Conservation (phyloP, 1,139 yeast species). For the Debaryomycetaceae sp. region DNA sequence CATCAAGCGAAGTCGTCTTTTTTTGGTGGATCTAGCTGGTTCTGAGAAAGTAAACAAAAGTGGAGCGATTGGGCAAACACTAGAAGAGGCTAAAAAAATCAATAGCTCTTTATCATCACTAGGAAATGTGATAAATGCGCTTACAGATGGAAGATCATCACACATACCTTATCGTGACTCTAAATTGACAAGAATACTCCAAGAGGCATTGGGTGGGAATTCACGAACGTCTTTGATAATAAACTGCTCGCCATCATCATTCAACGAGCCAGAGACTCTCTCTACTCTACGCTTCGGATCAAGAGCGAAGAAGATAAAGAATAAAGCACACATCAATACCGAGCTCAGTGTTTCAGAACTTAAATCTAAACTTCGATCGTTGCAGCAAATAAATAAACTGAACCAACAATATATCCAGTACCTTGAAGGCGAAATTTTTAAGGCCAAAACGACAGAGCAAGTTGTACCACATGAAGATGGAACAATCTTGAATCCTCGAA, state of each 20-base stretch:
- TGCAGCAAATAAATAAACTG: slow-evolving; percentile 47
- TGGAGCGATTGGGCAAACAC: slow-evolving; percentile 70
- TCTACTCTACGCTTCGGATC: slow-evolving; percentile 80
- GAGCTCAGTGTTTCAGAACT: slow-evolving; percentile 62
- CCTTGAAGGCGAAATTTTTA: slow-evolving; percentile 43
- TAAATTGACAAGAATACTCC: slow-evolving; percentile 75
- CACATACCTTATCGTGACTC: slow-evolving; percentile 84
- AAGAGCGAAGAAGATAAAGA: slow-evolving; percentile 70
- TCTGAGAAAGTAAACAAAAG: slow-evolving; percentile 84
- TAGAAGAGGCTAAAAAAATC: slow-evolving; percentile 83
- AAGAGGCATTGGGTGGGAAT: slow-evolving; percentile 86
- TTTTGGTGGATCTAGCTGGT: slow-evolving; percentile 85
- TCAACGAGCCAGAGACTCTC: slow-evolving; percentile 65
- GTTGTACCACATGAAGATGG: background rate
- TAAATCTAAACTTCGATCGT: slow-evolving; percentile 44
- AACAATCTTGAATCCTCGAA: slow-evolving; percentile 5
- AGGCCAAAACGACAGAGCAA: slow-evolving; percentile 11
- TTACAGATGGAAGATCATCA: slow-evolving; percentile 64
- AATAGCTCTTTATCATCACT: slow-evolving; percentile 74
- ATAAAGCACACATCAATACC: slow-evolving; percentile 64
- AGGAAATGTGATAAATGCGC: slow-evolving; percentile 77
- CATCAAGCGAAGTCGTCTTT: slow-evolving; percentile 63
- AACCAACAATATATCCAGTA: slow-evolving; percentile 41
- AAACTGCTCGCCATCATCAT: slow-evolving; percentile 68
- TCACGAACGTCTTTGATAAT: slow-evolving; percentile 76